phyloP scores from a whole-genome alignment of 345 rosid genomes.

The Pugionium dolabratum region DNA sequence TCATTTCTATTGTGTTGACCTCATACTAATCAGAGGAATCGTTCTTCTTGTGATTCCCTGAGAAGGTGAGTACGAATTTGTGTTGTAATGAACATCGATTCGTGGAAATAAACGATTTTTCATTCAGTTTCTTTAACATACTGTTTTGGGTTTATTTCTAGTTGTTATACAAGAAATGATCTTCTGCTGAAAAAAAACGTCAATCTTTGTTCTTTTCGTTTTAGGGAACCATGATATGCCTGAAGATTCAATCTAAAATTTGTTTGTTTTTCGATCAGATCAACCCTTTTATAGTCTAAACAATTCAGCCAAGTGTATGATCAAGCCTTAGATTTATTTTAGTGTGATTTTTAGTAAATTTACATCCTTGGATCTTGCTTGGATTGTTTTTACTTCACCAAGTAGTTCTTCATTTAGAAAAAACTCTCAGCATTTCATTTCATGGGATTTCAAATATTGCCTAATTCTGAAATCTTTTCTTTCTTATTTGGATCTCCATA shows the following conservation, averaged over 20 bases:
- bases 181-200: constrained; percentile 15
- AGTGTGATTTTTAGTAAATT: not conserved
- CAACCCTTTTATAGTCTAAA: not conserved
- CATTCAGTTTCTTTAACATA: too few species aligned
- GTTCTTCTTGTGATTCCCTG: too few species aligned
- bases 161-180: not conserved
- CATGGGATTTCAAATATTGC: constrained; percentile 22
- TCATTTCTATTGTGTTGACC: too few species aligned
- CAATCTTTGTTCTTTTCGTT: not conserved
- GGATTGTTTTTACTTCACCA: constrained; percentile 15
- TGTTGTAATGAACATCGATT: too few species aligned
- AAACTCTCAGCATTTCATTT: constrained; percentile 30
- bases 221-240: not conserved
- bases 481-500: constrained; percentile 37
- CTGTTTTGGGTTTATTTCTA: too few species aligned
- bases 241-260: constrained; percentile 26
- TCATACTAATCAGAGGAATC: too few species aligned
- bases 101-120: too few species aligned
- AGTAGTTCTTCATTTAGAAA: constrained; percentile 15
- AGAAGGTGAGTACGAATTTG: too few species aligned
- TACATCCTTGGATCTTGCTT: constrained; percentile 9
- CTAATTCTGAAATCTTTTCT: constrained; percentile 23
- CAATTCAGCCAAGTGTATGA: constrained; percentile 1
- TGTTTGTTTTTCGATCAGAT: constrained; percentile 27
- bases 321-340: constrained; percentile 14